Conservation (phyloP, 2,329 filamentous ascomycete genomes). For the Diplodia intermedia region DNA sequence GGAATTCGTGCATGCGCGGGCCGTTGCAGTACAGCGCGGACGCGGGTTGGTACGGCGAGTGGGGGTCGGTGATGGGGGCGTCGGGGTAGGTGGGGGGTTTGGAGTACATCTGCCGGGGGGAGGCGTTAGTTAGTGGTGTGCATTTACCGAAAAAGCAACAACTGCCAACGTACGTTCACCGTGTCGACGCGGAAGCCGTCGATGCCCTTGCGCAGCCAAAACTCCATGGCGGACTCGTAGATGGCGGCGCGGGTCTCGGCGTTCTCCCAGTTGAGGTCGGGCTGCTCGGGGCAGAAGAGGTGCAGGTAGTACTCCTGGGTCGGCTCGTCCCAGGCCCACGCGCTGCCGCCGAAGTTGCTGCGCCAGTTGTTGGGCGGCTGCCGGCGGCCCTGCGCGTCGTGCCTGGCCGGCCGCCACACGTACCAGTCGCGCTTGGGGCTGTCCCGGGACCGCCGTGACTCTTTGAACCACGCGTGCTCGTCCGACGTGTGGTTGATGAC, state of each 20-base stretch:
- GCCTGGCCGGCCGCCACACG: slow-evolving; percentile 59
- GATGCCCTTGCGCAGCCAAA: slow-evolving; percentile 78
- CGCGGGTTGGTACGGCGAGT: slow-evolving; percentile 42
- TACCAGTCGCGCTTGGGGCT: slow-evolving; percentile 64
- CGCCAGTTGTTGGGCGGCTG: slow-evolving; percentile 80
- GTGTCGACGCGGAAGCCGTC: slow-evolving; percentile 53
- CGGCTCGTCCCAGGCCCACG: slow-evolving; percentile 75
- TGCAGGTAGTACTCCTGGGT: slow-evolving; percentile 79
- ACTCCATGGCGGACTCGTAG: slow-evolving; percentile 72
- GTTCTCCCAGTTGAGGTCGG: slow-evolving; percentile 87
- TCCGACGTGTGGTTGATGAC: slow-evolving; percentile 50
- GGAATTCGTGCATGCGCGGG: slow-evolving; percentile 71
- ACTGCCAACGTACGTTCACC: slow-evolving; percentile 44
- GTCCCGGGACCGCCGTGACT: slow-evolving; percentile 59
- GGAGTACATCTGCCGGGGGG: slow-evolving; percentile 16
- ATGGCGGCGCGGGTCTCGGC: slow-evolving; percentile 71
- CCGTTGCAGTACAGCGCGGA: slow-evolving; percentile 69
- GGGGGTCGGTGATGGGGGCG: slow-evolving; percentile 28
- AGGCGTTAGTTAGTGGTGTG: not conserved
- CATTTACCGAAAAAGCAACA: too few relatives aligned
- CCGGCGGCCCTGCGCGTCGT: slow-evolving; percentile 62
- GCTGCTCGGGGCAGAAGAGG: slow-evolving; percentile 77
- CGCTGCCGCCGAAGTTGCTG: slow-evolving; percentile 66
- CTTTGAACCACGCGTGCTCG: slow-evolving; percentile 64
- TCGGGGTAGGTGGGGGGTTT: slow-evolving; percentile 29